Evolutionary conservation across 139 green algal species (phyloP).

Genomic region (Tetraselmis striata): DNA sequence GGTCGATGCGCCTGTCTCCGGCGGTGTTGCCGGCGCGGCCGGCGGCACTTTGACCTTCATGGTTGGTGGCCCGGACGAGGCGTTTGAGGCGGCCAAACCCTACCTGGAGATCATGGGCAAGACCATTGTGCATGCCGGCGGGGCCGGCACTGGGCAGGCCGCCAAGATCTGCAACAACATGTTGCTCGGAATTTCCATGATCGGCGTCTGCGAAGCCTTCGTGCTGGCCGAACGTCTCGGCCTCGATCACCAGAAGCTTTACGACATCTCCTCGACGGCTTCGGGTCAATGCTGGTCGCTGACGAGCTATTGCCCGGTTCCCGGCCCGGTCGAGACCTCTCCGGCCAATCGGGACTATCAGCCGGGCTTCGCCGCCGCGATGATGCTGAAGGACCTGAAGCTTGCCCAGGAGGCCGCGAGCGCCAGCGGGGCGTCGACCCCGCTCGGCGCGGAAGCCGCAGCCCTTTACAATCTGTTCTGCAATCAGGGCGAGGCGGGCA

Average conservation of each 20-base stretch:
- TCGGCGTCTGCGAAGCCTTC: slow-evolving; percentile 25
- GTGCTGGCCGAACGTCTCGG: slow-evolving; percentile 19
- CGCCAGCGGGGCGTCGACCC: not conserved
- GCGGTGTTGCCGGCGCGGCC: slow-evolving; percentile 21
- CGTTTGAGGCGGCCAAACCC: slow-evolving; percentile 9
- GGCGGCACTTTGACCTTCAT: slow-evolving; percentile 33
- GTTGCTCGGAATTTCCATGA: slow-evolving; percentile 15
- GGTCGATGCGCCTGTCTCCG: slow-evolving; percentile 29
- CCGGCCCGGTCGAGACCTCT: slow-evolving; percentile 11
- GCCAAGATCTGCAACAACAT: slow-evolving; percentile 44
- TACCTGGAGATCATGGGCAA: slow-evolving; percentile 28
- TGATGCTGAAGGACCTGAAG: slow-evolving; percentile 34
- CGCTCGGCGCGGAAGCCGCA: too few relatives aligned
- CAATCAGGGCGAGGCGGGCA: too few relatives aligned
- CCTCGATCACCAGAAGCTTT: slow-evolving; percentile 21
- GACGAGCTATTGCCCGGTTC: slow-evolving; percentile 11
- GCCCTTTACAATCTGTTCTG: too few relatives aligned
- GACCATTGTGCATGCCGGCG: slow-evolving; percentile 18
- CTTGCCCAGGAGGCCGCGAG: slow-evolving; percentile 18
- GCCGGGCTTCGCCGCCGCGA: slow-evolving; percentile 16
- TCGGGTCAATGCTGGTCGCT: slow-evolving; percentile 17
- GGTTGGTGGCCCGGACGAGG: slow-evolving; percentile 22
- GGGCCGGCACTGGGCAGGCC: slow-evolving; percentile 16
- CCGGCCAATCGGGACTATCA: slow-evolving; percentile 13
- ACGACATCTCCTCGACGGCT: slow-evolving; percentile 12